Evolutionary conservation across 2,329 filamentous ascomycete genomes (phyloP).

Genomic region (Claviceps pazoutovae): DNA sequence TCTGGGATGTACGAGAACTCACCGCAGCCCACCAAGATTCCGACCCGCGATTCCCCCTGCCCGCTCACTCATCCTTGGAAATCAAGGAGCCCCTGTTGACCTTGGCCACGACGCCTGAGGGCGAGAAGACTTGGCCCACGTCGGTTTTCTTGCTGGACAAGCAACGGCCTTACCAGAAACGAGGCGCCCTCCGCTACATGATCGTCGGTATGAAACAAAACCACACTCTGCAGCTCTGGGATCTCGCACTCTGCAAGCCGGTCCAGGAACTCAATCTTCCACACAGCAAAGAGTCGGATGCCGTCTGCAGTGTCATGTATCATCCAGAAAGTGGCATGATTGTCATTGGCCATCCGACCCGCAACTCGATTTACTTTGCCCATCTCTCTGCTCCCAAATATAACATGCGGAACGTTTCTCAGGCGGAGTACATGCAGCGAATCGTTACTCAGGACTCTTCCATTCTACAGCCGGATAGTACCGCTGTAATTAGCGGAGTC

Average conservation of each 20-base stretch:
- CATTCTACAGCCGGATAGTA: conserved; percentile 78
- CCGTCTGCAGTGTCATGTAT: conserved; percentile 95
- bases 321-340: conserved; percentile 88
- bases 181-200: conserved; percentile 82
- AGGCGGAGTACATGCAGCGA: conserved; percentile 75
- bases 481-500: conserved; percentile 92
- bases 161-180: conserved; percentile 81
- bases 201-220: conserved; percentile 98
- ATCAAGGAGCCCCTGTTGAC: conserved; percentile 78
- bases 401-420: conserved; percentile 65
- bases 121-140: conserved; percentile 92
- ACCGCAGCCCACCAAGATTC: conserved; percentile 39
- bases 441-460: conserved; percentile 57
- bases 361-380: conserved; percentile 95
- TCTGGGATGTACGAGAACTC: conserved; percentile 89
- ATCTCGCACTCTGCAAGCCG: conserved; percentile 84
- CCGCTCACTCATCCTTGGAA: conserved; percentile 49
- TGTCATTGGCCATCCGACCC: conserved; percentile 85
- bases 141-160: conserved; percentile 95
- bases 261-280: conserved; percentile 96
- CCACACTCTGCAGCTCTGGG: conserved; percentile 96
- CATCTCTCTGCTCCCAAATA: conserved; percentile 92
- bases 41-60: conserved; percentile 36
- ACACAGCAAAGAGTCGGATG: conserved; percentile 89
- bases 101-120: conserved; percentile 70